Conservation (phyloP, 2,329 filamentous ascomycete genomes). For the Alternaria gaisen region DNA sequence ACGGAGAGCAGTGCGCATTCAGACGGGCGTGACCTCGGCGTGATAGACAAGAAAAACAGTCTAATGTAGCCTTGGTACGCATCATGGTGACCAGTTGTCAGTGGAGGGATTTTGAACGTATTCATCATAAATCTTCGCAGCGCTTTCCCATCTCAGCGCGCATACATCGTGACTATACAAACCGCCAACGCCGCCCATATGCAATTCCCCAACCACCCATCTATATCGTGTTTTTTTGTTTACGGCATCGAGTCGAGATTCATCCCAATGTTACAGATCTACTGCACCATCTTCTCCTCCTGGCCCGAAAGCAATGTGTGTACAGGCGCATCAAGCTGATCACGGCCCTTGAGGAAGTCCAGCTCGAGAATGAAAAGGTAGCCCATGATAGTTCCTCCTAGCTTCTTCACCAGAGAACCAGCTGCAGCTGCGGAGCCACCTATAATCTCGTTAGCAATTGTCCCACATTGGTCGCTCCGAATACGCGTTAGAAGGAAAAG, state of each 20-base stretch:
- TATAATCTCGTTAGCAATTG: conserved; percentile 50
- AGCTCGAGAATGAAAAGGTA: conserved; percentile 97
- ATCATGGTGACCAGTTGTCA: not conserved
- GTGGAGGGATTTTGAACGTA: not conserved
- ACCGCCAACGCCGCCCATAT: conserved; percentile 33
- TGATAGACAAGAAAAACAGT: too few relatives aligned
- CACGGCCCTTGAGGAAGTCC: conserved; percentile 88
- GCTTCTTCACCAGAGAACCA: conserved; percentile 82
- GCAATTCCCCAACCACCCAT: conserved; percentile 20
- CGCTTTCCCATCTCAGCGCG: not conserved
- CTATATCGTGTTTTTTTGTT: conserved; percentile 18
- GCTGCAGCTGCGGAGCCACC: conserved; percentile 92
- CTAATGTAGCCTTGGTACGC: not conserved
- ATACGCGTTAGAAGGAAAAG: conserved; percentile 51
- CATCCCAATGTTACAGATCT: not conserved
- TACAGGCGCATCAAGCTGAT: conserved; percentile 85
- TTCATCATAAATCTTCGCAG: not conserved
- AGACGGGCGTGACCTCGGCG: not conserved
- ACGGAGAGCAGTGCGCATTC: conserved; percentile 3
- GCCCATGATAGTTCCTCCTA: conserved; percentile 85
- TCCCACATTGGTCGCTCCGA: not conserved
- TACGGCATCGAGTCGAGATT: conserved; percentile 1
- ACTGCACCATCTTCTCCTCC: conserved; percentile 48
- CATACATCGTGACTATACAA: conserved; percentile 6
- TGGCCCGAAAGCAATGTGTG: conserved; percentile 81